phyloP scores from a whole-genome alignment of 768 basidiomycete genomes.

The Suillus subluteus region DNA sequence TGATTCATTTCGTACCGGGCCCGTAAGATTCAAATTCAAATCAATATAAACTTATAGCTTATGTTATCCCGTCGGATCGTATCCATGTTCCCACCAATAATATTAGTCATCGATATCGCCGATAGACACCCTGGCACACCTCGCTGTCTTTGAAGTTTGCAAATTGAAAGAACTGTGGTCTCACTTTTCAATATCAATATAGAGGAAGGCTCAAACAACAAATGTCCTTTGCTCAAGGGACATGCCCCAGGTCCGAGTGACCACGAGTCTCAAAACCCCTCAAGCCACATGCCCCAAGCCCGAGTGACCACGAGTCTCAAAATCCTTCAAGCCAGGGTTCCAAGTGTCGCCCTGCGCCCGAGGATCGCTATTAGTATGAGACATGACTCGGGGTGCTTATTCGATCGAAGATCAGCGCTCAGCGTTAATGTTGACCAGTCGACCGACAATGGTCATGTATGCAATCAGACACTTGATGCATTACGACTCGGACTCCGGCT shows the following conservation, averaged over 20 bases:
- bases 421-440: too few relatives aligned
- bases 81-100: not conserved
- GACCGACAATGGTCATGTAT: not conserved
- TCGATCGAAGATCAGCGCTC: not conserved
- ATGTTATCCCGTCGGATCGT: not conserved
- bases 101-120: not conserved
- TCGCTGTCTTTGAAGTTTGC: too few relatives aligned
- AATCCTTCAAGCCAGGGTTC: too few relatives aligned
- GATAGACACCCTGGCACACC: too few relatives aligned
- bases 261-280: too few relatives aligned
- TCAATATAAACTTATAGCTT: not conserved
- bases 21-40: not conserved
- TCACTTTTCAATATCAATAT: not conserved
- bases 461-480: not conserved
- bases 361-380: too few relatives aligned
- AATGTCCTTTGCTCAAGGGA: too few relatives aligned
- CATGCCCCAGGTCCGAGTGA: too few relatives aligned
- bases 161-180: too few relatives aligned
- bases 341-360: not conserved
- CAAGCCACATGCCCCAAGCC: too few relatives aligned
- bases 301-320: too few relatives aligned
- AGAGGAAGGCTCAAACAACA: too few relatives aligned
- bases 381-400: not conserved
- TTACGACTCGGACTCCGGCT: not conserved
- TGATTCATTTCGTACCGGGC: not conserved